These are phyloP conservation scores for Yarrowia porcina DNA, from an alignment of 805 yeast species.

Conservation along the genomic window DNA sequence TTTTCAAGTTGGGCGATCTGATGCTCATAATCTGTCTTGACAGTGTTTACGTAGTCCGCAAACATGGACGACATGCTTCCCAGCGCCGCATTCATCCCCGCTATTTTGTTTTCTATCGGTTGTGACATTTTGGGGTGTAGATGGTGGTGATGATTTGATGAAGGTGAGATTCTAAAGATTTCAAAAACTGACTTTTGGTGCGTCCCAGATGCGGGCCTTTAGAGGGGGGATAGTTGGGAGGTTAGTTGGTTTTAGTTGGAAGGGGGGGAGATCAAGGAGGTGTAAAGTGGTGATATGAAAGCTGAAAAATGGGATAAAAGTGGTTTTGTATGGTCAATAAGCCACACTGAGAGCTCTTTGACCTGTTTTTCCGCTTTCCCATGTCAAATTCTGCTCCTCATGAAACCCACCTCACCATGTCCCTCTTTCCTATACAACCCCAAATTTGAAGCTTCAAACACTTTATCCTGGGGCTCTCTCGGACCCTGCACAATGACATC, in stretches of 20 bases:
- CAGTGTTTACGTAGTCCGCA: slow-evolving; percentile 25
- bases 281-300: too few relatives aligned
- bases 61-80: slow-evolving; percentile 23
- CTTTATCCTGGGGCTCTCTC: too few relatives aligned
- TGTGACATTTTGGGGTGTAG: background rate
- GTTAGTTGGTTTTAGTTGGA: background rate
- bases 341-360: too few relatives aligned
- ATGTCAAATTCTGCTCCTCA: too few relatives aligned
- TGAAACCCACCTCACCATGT: too few relatives aligned
- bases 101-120: slow-evolving; percentile 21
- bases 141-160: background rate
- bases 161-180: background rate
- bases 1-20: slow-evolving; percentile 19
- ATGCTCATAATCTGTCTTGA: slow-evolving; percentile 23
- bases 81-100: slow-evolving; percentile 5
- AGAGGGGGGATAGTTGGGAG: background rate
- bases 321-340: too few relatives aligned
- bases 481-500: too few relatives aligned
- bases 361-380: too few relatives aligned
- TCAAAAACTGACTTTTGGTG: background rate
- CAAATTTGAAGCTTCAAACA: too few relatives aligned
- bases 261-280: too few relatives aligned
- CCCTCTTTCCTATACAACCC: too few relatives aligned
- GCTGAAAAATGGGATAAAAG: too few relatives aligned
- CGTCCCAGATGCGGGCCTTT: background rate